Percentiles rank a stretch among this genome's conserved stretches.
These are phyloP conservation scores for Wickerhamomyces rabaulensis DNA, from an alignment of 805 yeast genomes.

Conservation along the genomic window DNA sequence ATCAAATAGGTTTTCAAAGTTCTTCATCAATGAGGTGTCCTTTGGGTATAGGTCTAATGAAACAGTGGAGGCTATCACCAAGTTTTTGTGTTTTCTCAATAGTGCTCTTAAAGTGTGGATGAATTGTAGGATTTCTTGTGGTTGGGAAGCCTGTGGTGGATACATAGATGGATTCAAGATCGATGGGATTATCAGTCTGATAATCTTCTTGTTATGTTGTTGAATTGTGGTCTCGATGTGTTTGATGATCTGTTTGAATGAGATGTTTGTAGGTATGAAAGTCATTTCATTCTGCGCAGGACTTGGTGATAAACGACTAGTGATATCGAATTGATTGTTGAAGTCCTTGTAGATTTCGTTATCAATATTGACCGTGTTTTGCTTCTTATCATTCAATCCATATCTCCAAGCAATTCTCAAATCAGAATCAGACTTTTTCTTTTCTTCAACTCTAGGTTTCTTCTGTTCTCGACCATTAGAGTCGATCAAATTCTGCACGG, in stretches of 20 bases:
- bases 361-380: constrained; percentile 15
- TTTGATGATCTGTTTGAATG: constrained; percentile 25
- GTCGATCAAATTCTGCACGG: constrained; percentile 61
- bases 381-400: constrained; percentile 42
- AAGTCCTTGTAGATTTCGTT: constrained; percentile 46
- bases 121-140: constrained; percentile 52
- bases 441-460: constrained; percentile 3
- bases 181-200: constrained; percentile 71
- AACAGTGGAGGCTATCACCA: constrained; percentile 50
- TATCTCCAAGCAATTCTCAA: constrained; percentile 95
- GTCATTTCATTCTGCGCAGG: constrained; percentile 59
- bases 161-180: constrained; percentile 76
- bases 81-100: constrained; percentile 37
- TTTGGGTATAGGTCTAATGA: constrained; percentile 66
- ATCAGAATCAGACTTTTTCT: constrained; percentile 29
- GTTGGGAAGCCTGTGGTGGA: constrained; percentile 41
- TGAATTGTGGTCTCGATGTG: constrained; percentile 42
- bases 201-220: constrained; percentile 39
- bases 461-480: constrained; percentile 4
- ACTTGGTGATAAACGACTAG: constrained; percentile 62
- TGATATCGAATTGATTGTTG: constrained; percentile 69
- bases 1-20: constrained; percentile 58
- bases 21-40: constrained; percentile 38
- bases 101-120: constrained; percentile 53
- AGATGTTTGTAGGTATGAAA: constrained; percentile 38